phyloP scores from a whole-genome alignment of 2,329 filamentous ascomycete species.

The Monosporascus sp. region DNA sequence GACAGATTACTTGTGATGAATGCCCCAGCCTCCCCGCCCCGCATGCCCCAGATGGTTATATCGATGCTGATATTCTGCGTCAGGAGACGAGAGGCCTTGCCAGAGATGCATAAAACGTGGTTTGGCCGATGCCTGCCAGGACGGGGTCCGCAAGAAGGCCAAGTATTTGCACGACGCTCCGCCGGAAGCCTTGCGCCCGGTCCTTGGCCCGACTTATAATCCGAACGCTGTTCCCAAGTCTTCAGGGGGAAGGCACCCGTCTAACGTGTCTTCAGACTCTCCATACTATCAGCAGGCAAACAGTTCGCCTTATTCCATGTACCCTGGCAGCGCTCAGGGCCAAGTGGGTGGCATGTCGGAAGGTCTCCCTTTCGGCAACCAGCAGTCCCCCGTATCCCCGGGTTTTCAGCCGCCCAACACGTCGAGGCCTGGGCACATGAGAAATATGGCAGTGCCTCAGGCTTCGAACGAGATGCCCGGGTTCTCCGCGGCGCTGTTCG shows the following conservation, averaged over 20 bases:
- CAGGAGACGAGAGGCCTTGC: constrained; percentile 93
- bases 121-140: constrained; percentile 85
- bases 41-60: not conserved
- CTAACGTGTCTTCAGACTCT: constrained; percentile 41
- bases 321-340: constrained; percentile 38
- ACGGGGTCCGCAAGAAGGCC: constrained; percentile 96
- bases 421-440: constrained; percentile 36
- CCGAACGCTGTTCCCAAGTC: constrained; percentile 45
- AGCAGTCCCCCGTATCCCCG: constrained; percentile 70
- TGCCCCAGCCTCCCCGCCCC: too few relatives aligned
- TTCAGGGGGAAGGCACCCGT: constrained; percentile 42
- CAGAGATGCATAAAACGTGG: constrained; percentile 91
- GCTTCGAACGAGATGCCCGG: constrained; percentile 43
- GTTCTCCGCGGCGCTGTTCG: constrained; percentile 64
- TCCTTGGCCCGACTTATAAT: constrained; percentile 68
- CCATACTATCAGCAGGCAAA: constrained; percentile 45
- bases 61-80: constrained; percentile 15
- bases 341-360: constrained; percentile 43
- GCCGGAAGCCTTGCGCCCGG: constrained; percentile 81
- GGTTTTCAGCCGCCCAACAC: constrained; percentile 57
- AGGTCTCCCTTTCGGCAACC: constrained; percentile 51
- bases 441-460: constrained; percentile 43
- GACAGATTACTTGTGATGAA: too few relatives aligned
- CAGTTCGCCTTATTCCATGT: constrained; percentile 46
- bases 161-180: constrained; percentile 98